A percentile compares a stretch with the other conserved stretches of the same genome.
Conservation (phyloP, 1,139 yeast genomes). For the Scheffersomyces illinoinensis region DNA sequence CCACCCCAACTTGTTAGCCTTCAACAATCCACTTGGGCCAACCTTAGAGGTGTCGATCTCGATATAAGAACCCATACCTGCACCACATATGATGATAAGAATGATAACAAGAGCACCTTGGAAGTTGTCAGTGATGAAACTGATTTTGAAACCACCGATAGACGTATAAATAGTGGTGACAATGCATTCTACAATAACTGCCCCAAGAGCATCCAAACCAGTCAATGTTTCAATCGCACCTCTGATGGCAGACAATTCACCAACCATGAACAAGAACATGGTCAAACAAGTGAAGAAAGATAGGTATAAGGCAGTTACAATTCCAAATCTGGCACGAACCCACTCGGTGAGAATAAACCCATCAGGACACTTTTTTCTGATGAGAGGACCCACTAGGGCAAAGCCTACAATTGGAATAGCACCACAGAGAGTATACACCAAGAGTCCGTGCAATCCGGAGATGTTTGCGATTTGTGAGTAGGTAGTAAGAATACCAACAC, state of each 20-base stretch:
- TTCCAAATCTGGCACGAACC: conserved; percentile 82
- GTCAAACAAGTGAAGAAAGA: conserved; percentile 84
- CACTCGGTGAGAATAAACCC: conserved; percentile 96
- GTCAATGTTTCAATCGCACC: conserved; percentile 77
- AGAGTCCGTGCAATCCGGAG: conserved; percentile 83
- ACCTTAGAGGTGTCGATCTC: conserved; percentile 64
- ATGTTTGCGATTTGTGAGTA: conserved; percentile 84
- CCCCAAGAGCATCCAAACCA: conserved; percentile 77
- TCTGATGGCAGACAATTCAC: conserved; percentile 80
- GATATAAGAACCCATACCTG: conserved; percentile 80
- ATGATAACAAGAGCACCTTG: conserved; percentile 78
- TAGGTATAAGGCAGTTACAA: conserved; percentile 68
- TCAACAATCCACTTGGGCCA: conserved; percentile 64
- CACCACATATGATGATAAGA: conserved; percentile 66
- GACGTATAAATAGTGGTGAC: conserved; percentile 87
- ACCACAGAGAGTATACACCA: conserved; percentile 81
- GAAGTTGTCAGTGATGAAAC: conserved; percentile 84
- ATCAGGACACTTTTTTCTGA: conserved; percentile 77
- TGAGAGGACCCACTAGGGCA: conserved; percentile 79
- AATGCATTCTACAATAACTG: conserved; percentile 81
- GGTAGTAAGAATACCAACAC: conserved; percentile 85
- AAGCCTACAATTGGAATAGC: conserved; percentile 82
- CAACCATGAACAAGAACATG: conserved; percentile 83
- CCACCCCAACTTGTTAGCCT: conserved; percentile 79
- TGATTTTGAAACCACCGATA: conserved; percentile 86